Percentiles rank a stretch among this genome's conserved stretches.
phyloP scores from a whole-genome alignment of 768 basidiomycete species.

The Punctularia strigosozonata region DNA sequence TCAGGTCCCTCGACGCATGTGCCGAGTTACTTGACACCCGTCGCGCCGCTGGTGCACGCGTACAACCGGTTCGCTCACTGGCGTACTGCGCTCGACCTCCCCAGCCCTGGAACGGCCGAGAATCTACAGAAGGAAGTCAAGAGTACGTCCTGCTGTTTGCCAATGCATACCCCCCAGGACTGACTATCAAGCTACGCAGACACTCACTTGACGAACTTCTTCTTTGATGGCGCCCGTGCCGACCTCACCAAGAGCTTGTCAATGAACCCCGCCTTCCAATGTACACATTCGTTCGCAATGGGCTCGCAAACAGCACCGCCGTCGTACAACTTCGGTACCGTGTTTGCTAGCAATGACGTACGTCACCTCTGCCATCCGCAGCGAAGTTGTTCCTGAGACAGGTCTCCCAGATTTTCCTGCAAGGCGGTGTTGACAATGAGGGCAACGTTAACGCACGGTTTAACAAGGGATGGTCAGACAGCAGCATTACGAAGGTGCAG shows the following conservation, averaged over 20 bases:
- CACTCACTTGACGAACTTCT: constrained; percentile 86
- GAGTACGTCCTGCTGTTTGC: constrained; percentile 32
- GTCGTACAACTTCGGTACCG: constrained; percentile 89
- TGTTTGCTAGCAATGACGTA: constrained; percentile 81
- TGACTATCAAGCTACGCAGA: constrained; percentile 29
- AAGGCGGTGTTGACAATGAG: constrained; percentile 90
- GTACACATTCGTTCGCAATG: constrained; percentile 90
- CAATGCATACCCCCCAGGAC: constrained; percentile 1
- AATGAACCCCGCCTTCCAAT: constrained; percentile 92
- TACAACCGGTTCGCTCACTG: constrained; percentile 71
- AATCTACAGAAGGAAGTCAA: constrained; percentile 91
- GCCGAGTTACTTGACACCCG: too few relatives aligned
- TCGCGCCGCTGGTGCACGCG: constrained; percentile 49
- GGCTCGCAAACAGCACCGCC: constrained; percentile 78
- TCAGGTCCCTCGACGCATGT: constrained; percentile 28
- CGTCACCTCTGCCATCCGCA: too few relatives aligned
- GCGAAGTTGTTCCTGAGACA: too few relatives aligned
- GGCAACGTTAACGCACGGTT: constrained; percentile 81
- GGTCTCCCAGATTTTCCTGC: constrained; percentile 68
- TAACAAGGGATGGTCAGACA: constrained; percentile 80
- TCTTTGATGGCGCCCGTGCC: constrained; percentile 95
- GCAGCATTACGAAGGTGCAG: constrained; percentile 75
- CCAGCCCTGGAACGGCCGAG: constrained; percentile 90
- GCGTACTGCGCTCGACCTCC: constrained; percentile 70
- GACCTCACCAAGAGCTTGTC: constrained; percentile 92